These are phyloP conservation scores for Colletotrichum lini DNA, from an alignment of 2,329 filamentous ascomycete species.

Conservation along the genomic window DNA sequence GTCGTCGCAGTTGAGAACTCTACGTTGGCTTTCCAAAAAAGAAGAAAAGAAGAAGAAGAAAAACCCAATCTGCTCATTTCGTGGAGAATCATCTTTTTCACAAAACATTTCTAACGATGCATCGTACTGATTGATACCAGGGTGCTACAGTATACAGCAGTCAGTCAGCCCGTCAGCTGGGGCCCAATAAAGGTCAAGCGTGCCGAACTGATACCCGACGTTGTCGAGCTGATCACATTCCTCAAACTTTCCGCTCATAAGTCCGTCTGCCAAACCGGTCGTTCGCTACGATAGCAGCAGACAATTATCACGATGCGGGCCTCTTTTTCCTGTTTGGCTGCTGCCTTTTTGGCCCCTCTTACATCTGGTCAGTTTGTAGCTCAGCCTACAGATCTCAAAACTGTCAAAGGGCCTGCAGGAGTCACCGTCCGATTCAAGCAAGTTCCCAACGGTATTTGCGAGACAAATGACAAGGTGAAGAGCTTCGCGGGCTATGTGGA, in stretches of 20 bases:
- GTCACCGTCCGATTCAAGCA: conserved; percentile 25
- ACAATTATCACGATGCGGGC: background rate
- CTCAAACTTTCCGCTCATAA: too few species aligned
- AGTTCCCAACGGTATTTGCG: conserved; percentile 31
- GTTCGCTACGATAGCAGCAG: background rate
- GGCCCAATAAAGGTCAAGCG: too few species aligned
- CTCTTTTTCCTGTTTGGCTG: background rate
- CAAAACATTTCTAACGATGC: too few species aligned
- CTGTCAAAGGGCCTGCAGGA: conserved; percentile 14
- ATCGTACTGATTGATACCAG: too few species aligned
- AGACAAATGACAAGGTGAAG: conserved; percentile 22
- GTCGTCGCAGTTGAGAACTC: too few species aligned
- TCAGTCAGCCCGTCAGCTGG: too few species aligned
- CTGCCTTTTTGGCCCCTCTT: background rate
- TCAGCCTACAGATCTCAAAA: conserved; percentile 21
- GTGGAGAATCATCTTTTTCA: too few species aligned
- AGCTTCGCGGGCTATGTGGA: conserved; percentile 36
- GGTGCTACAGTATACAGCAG: too few species aligned
- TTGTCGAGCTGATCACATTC: background rate
- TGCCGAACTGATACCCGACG: background rate
- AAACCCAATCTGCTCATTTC: too few species aligned
- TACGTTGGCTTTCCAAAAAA: too few species aligned
- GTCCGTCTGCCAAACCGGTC: too few species aligned
- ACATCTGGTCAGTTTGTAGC: conserved; percentile 13
- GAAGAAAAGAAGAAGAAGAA: too few species aligned